Conservation (phyloP, 176 grass and related monocot genomes). For the Juncus inflexus region DNA sequence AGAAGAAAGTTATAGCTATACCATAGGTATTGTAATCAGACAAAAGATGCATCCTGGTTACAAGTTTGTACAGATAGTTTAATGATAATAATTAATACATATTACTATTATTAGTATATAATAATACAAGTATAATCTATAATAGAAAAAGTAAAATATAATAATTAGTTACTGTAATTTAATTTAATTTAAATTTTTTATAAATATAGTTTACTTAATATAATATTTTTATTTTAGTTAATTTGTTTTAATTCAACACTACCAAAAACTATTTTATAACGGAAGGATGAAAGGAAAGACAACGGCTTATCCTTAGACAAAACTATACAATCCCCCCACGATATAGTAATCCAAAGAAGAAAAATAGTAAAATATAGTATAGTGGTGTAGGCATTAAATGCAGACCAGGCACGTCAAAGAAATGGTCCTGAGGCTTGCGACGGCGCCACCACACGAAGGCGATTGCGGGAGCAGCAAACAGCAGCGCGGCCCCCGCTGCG, state of each 20-base stretch:
- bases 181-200: no score
- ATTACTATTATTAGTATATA: neutral
- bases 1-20: neutral
- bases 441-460: constrained; percentile 58
- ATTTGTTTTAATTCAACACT: neutral
- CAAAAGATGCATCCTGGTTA: neutral
- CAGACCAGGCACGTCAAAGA: constrained; percentile 80
- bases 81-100: neutral
- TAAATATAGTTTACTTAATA: neutral
- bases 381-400: constrained; percentile 13
- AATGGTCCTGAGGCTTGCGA: constrained; percentile 71
- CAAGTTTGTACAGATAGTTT: neutral
- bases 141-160: no score
- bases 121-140: no score
- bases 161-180: no score
- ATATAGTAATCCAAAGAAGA: constrained; percentile 1
- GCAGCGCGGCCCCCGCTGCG: constrained; percentile 61
- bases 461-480: constrained; percentile 72
- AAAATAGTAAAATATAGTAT: constrained; percentile 26
- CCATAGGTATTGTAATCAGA: neutral
- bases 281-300: neutral
- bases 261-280: neutral
- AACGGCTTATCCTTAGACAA: neutral
- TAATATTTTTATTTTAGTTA: neutral
- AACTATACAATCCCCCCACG: neutral